phyloP scores from a whole-genome alignment of 805 yeast genomes.

The Yarrowia deformans region DNA sequence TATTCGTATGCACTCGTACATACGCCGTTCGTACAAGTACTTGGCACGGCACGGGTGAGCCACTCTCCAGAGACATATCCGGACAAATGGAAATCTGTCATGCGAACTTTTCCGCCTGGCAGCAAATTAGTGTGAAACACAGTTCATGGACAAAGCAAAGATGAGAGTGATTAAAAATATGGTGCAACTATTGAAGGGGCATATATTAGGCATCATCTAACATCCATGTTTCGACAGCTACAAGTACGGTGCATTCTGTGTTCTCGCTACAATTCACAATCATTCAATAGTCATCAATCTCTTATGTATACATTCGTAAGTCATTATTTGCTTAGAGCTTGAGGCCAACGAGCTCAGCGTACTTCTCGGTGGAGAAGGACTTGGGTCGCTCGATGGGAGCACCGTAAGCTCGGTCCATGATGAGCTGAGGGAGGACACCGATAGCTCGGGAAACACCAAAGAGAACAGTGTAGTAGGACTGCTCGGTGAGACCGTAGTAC shows the following conservation, averaged over 20 bases:
- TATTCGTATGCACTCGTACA: too few relatives aligned
- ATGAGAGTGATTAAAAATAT: slow-evolving; percentile 3
- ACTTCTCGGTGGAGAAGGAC: slow-evolving; percentile 57
- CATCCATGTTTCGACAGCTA: too few relatives aligned
- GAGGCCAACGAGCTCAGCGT: slow-evolving; percentile 45
- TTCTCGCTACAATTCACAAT: neutral
- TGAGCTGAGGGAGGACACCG: slow-evolving; percentile 79
- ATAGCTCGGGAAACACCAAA: slow-evolving; percentile 84
- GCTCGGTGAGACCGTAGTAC: slow-evolving; percentile 78
- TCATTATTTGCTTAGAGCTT: slow-evolving; percentile 40
- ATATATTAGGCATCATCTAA: neutral
- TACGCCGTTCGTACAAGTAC: neutral
- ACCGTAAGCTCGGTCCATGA: slow-evolving; percentile 79
- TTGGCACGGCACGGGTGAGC: slow-evolving; percentile 15
- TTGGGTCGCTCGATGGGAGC: slow-evolving; percentile 85
- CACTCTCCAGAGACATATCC: neutral
- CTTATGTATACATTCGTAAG: slow-evolving; percentile 37
- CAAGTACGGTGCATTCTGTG: too few relatives aligned
- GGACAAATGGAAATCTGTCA: slow-evolving; percentile 13
- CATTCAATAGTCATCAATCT: slow-evolving; percentile 37
- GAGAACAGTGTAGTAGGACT: slow-evolving; percentile 77
- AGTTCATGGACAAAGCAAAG: slow-evolving; percentile 19
- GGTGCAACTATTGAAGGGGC: neutral
- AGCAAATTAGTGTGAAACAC: slow-evolving; percentile 5
- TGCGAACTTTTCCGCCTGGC: neutral